Evolutionary conservation across 768 basidiomycete genomes (phyloP).

Genomic region (Auriscalpium vulgare): DNA sequence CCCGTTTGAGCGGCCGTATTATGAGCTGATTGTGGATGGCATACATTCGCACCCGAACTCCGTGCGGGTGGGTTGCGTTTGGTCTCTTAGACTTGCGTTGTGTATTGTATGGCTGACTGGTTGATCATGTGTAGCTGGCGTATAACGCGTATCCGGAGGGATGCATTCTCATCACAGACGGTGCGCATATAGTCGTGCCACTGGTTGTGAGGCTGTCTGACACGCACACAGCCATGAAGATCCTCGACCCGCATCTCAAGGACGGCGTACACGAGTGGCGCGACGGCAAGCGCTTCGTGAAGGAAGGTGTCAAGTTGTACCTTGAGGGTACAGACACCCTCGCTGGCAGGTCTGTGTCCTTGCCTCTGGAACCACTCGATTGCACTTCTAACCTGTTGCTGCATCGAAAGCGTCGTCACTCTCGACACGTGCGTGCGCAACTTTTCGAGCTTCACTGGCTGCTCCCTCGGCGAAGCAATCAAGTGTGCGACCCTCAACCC

Average conservation of each 20-base stretch:
- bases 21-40: slow-evolving; percentile 86
- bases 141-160: slow-evolving; percentile 79
- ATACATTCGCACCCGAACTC: slow-evolving; percentile 89
- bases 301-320: slow-evolving; percentile 73
- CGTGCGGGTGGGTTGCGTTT: slow-evolving; percentile 51
- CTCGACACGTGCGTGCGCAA: slow-evolving; percentile 83
- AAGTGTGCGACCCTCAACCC: slow-evolving; percentile 82
- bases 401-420: slow-evolving; percentile 54
- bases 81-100: not conserved
- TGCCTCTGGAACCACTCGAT: not conserved
- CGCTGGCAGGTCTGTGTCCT: slow-evolving; percentile 63
- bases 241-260: slow-evolving; percentile 74
- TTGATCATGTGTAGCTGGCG: slow-evolving; percentile 46
- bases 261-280: slow-evolving; percentile 89
- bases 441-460: slow-evolving; percentile 76
- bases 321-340: slow-evolving; percentile 82
- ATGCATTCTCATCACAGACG: slow-evolving; percentile 86
- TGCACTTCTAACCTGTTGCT: no score
- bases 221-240: slow-evolving; percentile 58
- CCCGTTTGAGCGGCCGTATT: slow-evolving; percentile 66
- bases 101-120: not conserved
- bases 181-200: slow-evolving; percentile 28
- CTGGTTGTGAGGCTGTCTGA: not conserved
- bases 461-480: slow-evolving; percentile 76
- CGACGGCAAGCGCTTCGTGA: slow-evolving; percentile 71